Evolutionary conservation across 441 rosid genomes (phyloP), one percentile per base, ranked within the genome.

Genomic region (Manihot esculenta): DNA sequence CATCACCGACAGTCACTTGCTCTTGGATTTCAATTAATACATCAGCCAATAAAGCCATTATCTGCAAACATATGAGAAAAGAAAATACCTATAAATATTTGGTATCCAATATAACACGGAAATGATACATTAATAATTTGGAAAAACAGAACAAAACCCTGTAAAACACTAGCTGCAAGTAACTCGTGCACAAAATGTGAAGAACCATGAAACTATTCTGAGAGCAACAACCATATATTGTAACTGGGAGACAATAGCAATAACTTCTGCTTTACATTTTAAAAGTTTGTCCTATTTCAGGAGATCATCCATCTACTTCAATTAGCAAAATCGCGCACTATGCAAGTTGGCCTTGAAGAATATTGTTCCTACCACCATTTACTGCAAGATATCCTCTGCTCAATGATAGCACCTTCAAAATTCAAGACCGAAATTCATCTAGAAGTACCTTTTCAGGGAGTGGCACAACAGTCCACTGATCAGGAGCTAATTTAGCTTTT

Each of bases 1-100:
- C 87, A 69, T 87, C 87, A 66, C 71, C 81, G 70, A 69, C 80
- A 20, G 66, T 56, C 73, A 81, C 86, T 83, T 92, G 99, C 78
- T 94, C 97, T 79, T 84, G 88, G 71, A 92, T 86, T 88, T 94
- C 99, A 67, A 88, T 83, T 78, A 92, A 78, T 58, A 87, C 76
- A 78, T 92, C 99, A 17, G 96, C 88, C 57, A 92, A 82, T 74
- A 92, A 77, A 77, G 91, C 85, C 80, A 90, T 74, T 77, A 94
- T 92, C 99, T 94, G 84, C 80, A 55, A 48, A 21, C 47, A 69
- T 14, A 61, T 4, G 76, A 54, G n/a, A 17, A 27, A 24, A 45
- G 55, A 48, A 27, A 51, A 50, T 44, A 35, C 50, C 10, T n/a
- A 3, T 20, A 47, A 45, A 47, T 33, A 30, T 49, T n/a, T 35